These are phyloP conservation scores for Capsicum baccatum DNA, from an alignment of 257 asterid species.

Conservation along the genomic window DNA sequence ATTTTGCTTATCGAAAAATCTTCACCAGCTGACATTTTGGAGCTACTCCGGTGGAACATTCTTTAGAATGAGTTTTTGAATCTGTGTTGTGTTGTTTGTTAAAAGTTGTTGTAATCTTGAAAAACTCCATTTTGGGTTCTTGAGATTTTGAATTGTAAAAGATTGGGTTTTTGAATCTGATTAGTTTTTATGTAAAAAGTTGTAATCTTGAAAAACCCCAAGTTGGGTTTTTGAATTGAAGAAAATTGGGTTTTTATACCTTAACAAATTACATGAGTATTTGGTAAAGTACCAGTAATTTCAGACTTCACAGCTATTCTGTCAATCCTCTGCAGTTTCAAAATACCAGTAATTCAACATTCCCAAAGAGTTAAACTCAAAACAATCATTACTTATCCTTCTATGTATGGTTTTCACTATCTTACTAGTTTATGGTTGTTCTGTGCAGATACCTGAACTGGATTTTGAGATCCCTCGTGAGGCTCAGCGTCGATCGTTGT, in stretches of 20 bases:
- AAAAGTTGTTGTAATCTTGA: slow-evolving; percentile 33
- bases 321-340: too few species aligned
- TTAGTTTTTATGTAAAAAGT: too few species aligned
- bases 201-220: too few species aligned
- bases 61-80: slow-evolving; percentile 33
- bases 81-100: slow-evolving; percentile 30
- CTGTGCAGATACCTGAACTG: slow-evolving; percentile 82
- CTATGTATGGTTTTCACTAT: not conserved
- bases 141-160: slow-evolving; percentile 30
- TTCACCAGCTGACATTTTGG: slow-evolving; percentile 27
- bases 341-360: too few species aligned
- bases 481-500: slow-evolving; percentile 95
- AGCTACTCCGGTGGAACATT: slow-evolving; percentile 40
- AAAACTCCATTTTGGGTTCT: slow-evolving; percentile 18
- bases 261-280: too few species aligned
- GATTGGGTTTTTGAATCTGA: not conserved
- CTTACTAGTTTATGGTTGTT: slow-evolving; percentile 30
- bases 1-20: slow-evolving; percentile 22
- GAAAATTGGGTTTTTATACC: not conserved
- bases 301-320: too few species aligned
- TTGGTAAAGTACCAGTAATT: too few species aligned
- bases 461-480: slow-evolving; percentile 97
- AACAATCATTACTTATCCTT: too few species aligned
- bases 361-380: too few species aligned
- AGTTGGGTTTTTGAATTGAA: too few species aligned